Percentiles rank a stretch among this genome's conserved stretches.
These are phyloP conservation scores for Malassezia furfur DNA, from an alignment of 1,284 basidiomycete species.

Conservation along the genomic window DNA sequence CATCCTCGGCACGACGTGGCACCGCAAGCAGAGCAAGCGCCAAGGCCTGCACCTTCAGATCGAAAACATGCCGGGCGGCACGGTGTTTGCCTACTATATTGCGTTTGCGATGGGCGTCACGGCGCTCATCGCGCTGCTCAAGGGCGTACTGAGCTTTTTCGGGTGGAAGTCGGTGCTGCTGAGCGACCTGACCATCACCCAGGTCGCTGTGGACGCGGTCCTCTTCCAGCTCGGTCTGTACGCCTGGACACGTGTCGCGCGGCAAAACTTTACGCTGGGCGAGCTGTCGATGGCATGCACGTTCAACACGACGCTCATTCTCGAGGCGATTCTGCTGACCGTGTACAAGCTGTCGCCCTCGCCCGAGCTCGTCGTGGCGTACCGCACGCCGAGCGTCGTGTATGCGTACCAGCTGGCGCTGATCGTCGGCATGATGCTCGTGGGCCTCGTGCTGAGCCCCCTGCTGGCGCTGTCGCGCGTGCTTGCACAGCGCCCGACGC, in stretches of 20 bases:
- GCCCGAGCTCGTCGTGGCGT: constrained; percentile 56
- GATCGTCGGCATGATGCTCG: constrained; percentile 80
- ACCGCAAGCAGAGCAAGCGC: constrained; percentile 2
- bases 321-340: constrained; percentile 55
- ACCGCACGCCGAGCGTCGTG: constrained; percentile 81
- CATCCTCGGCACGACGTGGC: constrained; percentile 4
- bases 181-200: constrained; percentile 48
- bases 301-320: constrained; percentile 72
- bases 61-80: background rate
- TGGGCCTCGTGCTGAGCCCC: constrained; percentile 87
- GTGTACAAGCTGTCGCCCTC: constrained; percentile 14
- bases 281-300: constrained; percentile 80
- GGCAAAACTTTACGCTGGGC: constrained; percentile 85
- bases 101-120: constrained; percentile 45
- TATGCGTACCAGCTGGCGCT: constrained; percentile 86
- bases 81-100: constrained; percentile 24
- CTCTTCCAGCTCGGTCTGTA: constrained; percentile 81
- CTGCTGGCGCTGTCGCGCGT: constrained; percentile 83
- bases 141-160: constrained; percentile 7
- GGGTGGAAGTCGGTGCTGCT: constrained; percentile 37
- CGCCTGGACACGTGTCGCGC: constrained; percentile 74
- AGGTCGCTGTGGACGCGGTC: constrained; percentile 61
- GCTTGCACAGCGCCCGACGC: constrained; percentile 79
- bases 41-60: constrained; percentile 2
- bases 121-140: constrained; percentile 29